Base-by-base conservation (phyloP, 2,329 filamentous ascomycete species). In the Ophiostoma sp. region DNA sequence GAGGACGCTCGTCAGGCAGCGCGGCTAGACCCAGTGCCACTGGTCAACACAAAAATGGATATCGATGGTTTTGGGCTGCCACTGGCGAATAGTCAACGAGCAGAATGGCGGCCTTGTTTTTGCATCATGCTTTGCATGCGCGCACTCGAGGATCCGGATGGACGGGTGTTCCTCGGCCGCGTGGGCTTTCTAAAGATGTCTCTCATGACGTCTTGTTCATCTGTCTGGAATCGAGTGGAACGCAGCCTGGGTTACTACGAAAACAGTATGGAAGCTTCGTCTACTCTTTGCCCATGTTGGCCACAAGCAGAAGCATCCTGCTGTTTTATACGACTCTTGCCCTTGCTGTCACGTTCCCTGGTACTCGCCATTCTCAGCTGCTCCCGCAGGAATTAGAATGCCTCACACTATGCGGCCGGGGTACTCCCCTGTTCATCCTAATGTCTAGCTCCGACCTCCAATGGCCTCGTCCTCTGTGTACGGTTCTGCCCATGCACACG, bases 1-100 rank as follows among this genome's bases (percentile, higher is more conserved):
- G 88, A 87, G 86, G 86, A 82, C 89, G 85, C 90, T 91, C 90
- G 89, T 93, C 90, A 86, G 88, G 85, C 79, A 80, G 81, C 80
- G 80, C 83, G 84, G 82, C 89, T 89, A 90, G 90, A 69, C 86
- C 78, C 76, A 76, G 81, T 78, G 84, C 83, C 81, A 44, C 79
- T 83, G 85, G 84, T 82, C 83, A 79, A 68, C 65, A 54, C 10
- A 7, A 48, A 39, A 31, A 44, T 33, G 67, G 62, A 41, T 10
- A 13, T 33, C 77, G n/a, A 62, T 62, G 20, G 57, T 39, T 31
- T 64, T 23, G 62, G 62, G 62, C 35, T 23, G 62, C 35, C 62
- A 23, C 62, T 65, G 62, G 62, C n/a, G 62, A 65, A 41, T 65
- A 27, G 62, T 65, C 62, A 11, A 65, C 62, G 62, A 65, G 62